Evolutionary conservation across 75 land plant genomes (phyloP), one percentile per base, ranked within the genome.

Genomic region (Cryptomeria japonica): DNA sequence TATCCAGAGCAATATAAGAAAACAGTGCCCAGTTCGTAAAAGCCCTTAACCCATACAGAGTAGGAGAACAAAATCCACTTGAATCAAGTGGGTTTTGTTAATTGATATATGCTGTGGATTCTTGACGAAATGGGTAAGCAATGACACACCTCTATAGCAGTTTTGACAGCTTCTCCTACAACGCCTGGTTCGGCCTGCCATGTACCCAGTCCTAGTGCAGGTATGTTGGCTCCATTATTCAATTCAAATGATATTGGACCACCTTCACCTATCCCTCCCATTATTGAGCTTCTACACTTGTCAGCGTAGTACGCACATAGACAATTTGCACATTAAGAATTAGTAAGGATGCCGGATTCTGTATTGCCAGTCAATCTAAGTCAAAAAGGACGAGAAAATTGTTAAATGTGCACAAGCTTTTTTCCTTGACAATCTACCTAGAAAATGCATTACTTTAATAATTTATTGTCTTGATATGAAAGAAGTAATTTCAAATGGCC

Each of bases 121-220:
- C 6, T 58, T 58, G 14, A 85, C 14, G 49, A 61, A 85, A 38
- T 86, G 34, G 28, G 44, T 34, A 61, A 73, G 34, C 47, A 10
- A 37, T 22, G 22, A 36, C 76, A 32, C 32, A 91, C 93, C 93
- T 92, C 82, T 9, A 93, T 87, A 31, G 94, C 94, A 84, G 89
- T 61, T 51, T 86, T 86, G 37, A 93, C 90, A 56, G 94, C 92
- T 18, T 93, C 79, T 49, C 89, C 89, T 73, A 93, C 94, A 80
- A 86, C 38, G 49, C 91, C 88, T 44, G 92, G 92, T 37, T 87
- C 90, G 12, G 94, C 86, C 47, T 91, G 87, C 94, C 94, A 93
- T 25, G 94, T 93, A 15, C 94, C 94, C 28, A 91, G 87, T 16
- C 94, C 94, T 32, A 93, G 79, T 51, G 94, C 88, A 18, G 94